Evolutionary conservation across 1,139 yeast species (phyloP).

Genomic region (Eremothecium coryli): DNA sequence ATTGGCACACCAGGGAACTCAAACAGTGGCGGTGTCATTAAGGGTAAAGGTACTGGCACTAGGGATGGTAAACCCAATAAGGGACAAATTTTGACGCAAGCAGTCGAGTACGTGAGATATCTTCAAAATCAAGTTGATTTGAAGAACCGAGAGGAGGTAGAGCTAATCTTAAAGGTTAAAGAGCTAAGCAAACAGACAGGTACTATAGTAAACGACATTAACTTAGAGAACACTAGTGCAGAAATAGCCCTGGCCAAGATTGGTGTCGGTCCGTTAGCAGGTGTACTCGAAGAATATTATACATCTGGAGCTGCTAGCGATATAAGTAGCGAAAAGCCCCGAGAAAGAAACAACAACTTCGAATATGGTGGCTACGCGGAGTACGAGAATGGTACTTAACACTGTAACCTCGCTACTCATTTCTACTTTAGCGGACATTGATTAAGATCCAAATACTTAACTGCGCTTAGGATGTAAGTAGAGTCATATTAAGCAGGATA

Average conservation of each 20-base stretch:
- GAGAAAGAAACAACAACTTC: slow-evolving; percentile 20
- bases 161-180: slow-evolving; percentile 53
- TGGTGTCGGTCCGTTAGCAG: slow-evolving; percentile 74
- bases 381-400: slow-evolving; percentile 19
- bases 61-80: slow-evolving; percentile 89
- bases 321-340: slow-evolving; percentile 13
- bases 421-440: neutral
- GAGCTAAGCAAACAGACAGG: slow-evolving; percentile 37
- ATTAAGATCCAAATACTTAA: neutral
- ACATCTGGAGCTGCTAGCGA: slow-evolving; percentile 9
- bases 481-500: no score
- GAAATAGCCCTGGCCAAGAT: slow-evolving; percentile 67
- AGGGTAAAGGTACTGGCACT: slow-evolving; percentile 27
- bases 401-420: no score
- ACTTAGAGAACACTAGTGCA: slow-evolving; percentile 66
- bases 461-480: no score
- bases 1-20: slow-evolving; percentile 66
- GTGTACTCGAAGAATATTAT: slow-evolving; percentile 13
- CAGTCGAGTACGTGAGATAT: slow-evolving; percentile 72
- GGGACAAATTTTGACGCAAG: slow-evolving; percentile 77
- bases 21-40: slow-evolving; percentile 22
- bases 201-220: slow-evolving; percentile 32
- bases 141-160: slow-evolving; percentile 69
- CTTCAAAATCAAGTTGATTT: slow-evolving; percentile 71
- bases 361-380: slow-evolving; percentile 34